Evolutionary conservation across 805 yeast species (phyloP).

Genomic region (Spathaspora gorwiae): DNA sequence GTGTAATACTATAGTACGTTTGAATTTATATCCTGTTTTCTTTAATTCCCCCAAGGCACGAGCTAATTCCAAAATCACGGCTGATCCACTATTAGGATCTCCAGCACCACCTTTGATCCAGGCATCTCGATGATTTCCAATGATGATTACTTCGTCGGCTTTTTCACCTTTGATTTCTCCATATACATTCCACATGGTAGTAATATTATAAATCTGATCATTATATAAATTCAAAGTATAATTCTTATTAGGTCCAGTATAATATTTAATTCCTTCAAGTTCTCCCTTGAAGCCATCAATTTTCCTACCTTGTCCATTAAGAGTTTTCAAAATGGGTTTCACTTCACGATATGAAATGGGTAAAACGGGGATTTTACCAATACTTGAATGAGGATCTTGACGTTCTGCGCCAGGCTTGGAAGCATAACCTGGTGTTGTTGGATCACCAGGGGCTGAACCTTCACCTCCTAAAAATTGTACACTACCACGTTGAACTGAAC

Average conservation of each 20-base stretch:
- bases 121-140: constrained; percentile 45
- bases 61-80: constrained; percentile 38
- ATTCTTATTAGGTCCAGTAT: constrained; percentile 35
- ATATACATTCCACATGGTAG: constrained; percentile 40
- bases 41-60: constrained; percentile 38
- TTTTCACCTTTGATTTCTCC: constrained; percentile 40
- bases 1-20: constrained; percentile 34
- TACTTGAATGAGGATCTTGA: constrained; percentile 29
- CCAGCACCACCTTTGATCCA: constrained; percentile 49
- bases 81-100: constrained; percentile 44
- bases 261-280: constrained; percentile 36
- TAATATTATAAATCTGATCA: constrained; percentile 36
- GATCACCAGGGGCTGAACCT: constrained; percentile 63
- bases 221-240: constrained; percentile 37
- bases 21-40: constrained; percentile 33
- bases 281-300: constrained; percentile 36
- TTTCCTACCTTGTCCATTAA: constrained; percentile 35
- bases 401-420: constrained; percentile 42
- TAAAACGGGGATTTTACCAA: constrained; percentile 38
- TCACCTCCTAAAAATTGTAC: constrained; percentile 51
- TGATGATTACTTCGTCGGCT: constrained; percentile 34
- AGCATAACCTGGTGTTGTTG: constrained; percentile 71
- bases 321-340: constrained; percentile 35
- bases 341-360: constrained; percentile 44
- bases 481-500: constrained; percentile 58